These are phyloP conservation scores for Boletus rubescentipes DNA, from an alignment of 768 basidiomycete species.

Conservation along the genomic window DNA sequence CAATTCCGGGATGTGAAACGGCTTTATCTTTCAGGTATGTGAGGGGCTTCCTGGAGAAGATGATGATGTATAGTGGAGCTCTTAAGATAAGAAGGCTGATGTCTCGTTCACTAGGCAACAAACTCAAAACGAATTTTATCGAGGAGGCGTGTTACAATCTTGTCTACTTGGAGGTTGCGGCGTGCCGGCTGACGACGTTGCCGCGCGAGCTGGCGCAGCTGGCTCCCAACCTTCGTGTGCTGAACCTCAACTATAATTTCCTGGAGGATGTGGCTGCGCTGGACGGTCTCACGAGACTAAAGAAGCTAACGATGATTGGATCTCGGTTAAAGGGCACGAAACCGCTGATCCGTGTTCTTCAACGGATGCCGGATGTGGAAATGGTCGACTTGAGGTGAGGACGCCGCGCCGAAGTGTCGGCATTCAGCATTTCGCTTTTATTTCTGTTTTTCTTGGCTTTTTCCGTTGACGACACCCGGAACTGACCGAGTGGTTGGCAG, in stretches of 20 bases:
- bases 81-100: conserved; percentile 17
- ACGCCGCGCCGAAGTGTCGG: conserved; percentile 11
- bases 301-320: conserved; percentile 86
- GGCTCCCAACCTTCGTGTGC: conserved; percentile 81
- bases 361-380: conserved; percentile 76
- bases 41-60: conserved; percentile 15
- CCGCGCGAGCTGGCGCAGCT: conserved; percentile 65
- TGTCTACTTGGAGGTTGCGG: conserved; percentile 89
- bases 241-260: conserved; percentile 99
- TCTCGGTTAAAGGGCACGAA: conserved; percentile 75
- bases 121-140: conserved; percentile 59
- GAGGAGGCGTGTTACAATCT: conserved; percentile 83
- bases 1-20: conserved; percentile 92
- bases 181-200: conserved; percentile 73
- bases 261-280: conserved; percentile 70
- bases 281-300: conserved; percentile 69
- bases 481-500: conserved; percentile 36
- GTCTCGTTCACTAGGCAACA: conserved; percentile 59
- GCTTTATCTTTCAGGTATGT: conserved; percentile 90
- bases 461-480: conserved; percentile 22
- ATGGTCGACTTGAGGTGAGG: conserved; percentile 88
- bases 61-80: conserved; percentile 8
- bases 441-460: not conserved
- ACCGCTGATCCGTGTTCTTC: conserved; percentile 67
- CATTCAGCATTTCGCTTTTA: not conserved